Evolutionary conservation across 192 early-diverging fungal genomes (phyloP).

Genomic region (Coemansia sp.): DNA sequence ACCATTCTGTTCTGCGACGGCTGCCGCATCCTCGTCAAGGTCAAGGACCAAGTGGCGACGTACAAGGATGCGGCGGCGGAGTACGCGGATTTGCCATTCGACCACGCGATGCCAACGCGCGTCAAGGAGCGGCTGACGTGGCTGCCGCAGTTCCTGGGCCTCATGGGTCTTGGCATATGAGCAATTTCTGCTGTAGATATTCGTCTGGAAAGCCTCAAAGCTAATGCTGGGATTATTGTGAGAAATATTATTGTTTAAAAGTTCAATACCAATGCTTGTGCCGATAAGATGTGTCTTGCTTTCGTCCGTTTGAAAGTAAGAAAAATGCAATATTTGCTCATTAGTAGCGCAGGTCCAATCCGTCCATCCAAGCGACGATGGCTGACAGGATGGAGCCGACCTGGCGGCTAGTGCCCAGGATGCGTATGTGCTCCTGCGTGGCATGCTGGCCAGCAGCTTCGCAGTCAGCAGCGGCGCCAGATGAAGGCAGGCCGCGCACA

Average conservation of each 20-base stretch:
- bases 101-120: conserved; percentile 29
- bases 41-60: conserved; percentile 20
- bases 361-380: conserved; percentile 48
- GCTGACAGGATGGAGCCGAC: conserved; percentile 13
- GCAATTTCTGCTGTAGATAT: not conserved
- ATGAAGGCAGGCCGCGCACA: not conserved
- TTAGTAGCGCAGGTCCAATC: conserved; percentile 34
- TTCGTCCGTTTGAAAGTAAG: not conserved
- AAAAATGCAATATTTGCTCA: not conserved
- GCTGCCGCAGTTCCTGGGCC: conserved; percentile 34
- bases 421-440: not conserved
- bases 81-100: conserved; percentile 30
- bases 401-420: conserved; percentile 20
- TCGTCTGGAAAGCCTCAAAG: too few species aligned
- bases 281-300: too few species aligned
- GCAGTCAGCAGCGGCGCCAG: not conserved
- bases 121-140: conserved; percentile 37
- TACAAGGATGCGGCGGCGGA: conserved; percentile 19
- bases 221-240: too few species aligned
- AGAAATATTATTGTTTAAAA: too few species aligned
- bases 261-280: too few species aligned
- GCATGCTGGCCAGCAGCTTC: not conserved
- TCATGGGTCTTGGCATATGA: conserved; percentile 29
- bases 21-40: conserved; percentile 41
- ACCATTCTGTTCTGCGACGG: conserved; percentile 49